Evolutionary conservation across 805 yeast genomes (phyloP), one percentile per base, ranked within the genome.

Genomic region (Blastobotrys chiropterorum): DNA sequence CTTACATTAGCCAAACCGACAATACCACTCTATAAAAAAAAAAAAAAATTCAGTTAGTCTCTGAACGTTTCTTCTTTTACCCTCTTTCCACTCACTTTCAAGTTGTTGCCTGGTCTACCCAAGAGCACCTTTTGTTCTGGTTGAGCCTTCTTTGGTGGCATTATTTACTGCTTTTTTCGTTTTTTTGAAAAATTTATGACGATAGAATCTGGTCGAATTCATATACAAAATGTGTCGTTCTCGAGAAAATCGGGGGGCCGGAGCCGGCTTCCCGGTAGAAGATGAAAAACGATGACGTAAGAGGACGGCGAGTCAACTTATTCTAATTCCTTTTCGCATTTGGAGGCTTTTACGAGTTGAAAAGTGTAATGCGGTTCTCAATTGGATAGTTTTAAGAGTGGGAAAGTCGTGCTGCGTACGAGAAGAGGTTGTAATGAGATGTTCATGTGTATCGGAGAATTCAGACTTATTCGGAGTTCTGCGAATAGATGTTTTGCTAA

Each of bases 1-100:
- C 34, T 26, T 26, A 26, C 72, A 57, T 76, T 84, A 64, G 97
- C 97, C 56, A 92, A 78, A 55, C 99, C 99, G 53, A 92, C 99
- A 59, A 92, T 90, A 64, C 99, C 99, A 57, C 58, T 53, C 44
- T 26, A 26, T 6, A 5, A 26, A 26, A 22, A 26, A 5, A 26
- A 26, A 22, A 4, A 22, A 3, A 40, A 3, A 8, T 3, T 15
- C 34, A 45, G 21, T 13, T 11, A 20, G 2, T 16, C 54, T 22
- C 21, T 26, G n/a, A n/a, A n/a, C n/a, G 5, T 26, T 26, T 11
- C 34, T 26, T 26, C 34, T 26, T 11, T 26, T 11, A 5, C 11
- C 8, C 34, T 26, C 34, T 26, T 11, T 11, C 34, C 34, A 26
- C 34, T 26, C 34, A 74, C 77, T 74, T 80, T 80, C 65, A 82